Conservation (phyloP, 331 rosid species). For the Cydonia oblonga region DNA sequence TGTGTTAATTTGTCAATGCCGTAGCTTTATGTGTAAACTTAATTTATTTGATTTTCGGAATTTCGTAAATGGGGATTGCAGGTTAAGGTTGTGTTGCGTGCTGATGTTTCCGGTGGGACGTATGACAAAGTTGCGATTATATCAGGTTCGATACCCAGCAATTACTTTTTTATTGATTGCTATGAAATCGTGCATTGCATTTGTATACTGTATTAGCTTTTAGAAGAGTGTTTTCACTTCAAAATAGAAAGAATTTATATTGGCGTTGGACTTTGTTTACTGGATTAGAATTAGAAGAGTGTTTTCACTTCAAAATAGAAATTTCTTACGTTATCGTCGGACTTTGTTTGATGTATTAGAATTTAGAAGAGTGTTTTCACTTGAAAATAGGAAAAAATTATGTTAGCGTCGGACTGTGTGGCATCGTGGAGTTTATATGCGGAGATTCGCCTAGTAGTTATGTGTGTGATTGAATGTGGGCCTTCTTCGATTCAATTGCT, state of each 20-base stretch:
- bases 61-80: slow-evolving; percentile 19
- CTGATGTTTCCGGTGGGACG: slow-evolving; percentile 60
- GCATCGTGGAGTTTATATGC: background rate
- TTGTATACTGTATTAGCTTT: background rate
- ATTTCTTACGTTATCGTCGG: no score
- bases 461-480: background rate
- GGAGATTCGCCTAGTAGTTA: background rate
- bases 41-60: background rate
- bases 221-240: background rate
- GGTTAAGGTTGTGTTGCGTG: slow-evolving; percentile 95
- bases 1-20: background rate
- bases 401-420: background rate
- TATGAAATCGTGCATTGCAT: background rate
- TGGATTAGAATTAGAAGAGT: no score
- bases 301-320: no score
- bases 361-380: background rate
- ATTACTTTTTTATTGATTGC: background rate
- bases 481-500: background rate
- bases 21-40: background rate
- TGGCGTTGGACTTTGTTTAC: no score
- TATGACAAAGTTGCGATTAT: slow-evolving; percentile 82
- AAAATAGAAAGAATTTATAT: no score
- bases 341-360: background rate
- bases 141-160: slow-evolving; percentile 43
- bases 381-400: background rate